phyloP scores from a whole-genome alignment of 2,329 filamentous ascomycete genomes.

The Hypoxylon sp. region DNA sequence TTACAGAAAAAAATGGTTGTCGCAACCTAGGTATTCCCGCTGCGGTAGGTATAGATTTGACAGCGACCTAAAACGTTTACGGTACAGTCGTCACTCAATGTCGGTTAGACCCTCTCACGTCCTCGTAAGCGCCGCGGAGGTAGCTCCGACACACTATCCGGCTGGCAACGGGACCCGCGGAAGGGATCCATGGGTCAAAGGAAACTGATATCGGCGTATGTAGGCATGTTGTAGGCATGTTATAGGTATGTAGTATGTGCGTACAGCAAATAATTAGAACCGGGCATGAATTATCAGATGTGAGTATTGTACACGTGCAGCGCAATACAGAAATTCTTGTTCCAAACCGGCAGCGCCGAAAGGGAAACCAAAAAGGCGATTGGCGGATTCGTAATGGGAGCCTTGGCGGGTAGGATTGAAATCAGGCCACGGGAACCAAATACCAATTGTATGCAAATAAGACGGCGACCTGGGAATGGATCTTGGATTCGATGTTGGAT shows the following conservation, averaged over 20 bases:
- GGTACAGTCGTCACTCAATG: slow-evolving; percentile 9
- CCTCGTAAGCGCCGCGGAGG: slow-evolving; percentile 25
- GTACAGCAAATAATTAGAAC: slow-evolving; percentile 14
- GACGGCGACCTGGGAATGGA: slow-evolving; percentile 31
- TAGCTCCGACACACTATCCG: slow-evolving; percentile 29
- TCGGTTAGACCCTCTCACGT: slow-evolving; percentile 5
- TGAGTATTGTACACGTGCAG: slow-evolving; percentile 20
- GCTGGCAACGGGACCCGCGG: slow-evolving; percentile 18
- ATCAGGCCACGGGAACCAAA: slow-evolving; percentile 35
- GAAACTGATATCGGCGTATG: not conserved
- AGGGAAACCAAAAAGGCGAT: slow-evolving; percentile 8
- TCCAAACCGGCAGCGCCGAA: slow-evolving; percentile 33
- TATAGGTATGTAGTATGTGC: slow-evolving; percentile 3
- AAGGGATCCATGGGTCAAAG: slow-evolving; percentile 12
- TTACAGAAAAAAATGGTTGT: too few species aligned
- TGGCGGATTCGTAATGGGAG: slow-evolving; percentile 21
- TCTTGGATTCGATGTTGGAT: slow-evolving; percentile 22
- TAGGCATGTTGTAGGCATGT: not conserved
- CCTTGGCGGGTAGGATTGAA: slow-evolving; percentile 41
- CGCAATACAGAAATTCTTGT: slow-evolving; percentile 10
- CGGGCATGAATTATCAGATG: slow-evolving; percentile 21
- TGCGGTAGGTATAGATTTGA: not conserved
- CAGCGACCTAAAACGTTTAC: slow-evolving; percentile 12
- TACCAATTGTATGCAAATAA: slow-evolving; percentile 29
- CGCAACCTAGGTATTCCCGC: too few species aligned